Base-by-base conservation (phyloP, 805 yeast genomes). In the Wickerhamomyces ciferrii region DNA sequence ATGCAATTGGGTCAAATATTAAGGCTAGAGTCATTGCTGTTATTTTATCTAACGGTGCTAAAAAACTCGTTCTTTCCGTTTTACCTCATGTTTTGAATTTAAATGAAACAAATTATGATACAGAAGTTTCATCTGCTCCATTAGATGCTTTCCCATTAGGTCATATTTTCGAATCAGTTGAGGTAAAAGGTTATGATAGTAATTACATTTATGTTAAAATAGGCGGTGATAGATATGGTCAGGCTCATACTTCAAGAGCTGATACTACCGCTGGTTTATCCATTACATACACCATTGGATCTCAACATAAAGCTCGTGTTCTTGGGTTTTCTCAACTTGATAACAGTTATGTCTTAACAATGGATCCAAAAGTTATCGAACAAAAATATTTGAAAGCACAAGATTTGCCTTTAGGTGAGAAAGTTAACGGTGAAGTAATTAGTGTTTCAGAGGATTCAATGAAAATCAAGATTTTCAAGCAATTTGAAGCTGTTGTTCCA, bases 121-220 rank as follows among this genome's bases (percentile, higher is more conserved):
- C 54, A 6, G 58, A 52, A 17, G 59, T 58, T 2, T 55, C 57
- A 18, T 58, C 68, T 4, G 64, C 71, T 21, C 76, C 78, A 17
- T 57, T 81, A 42, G 83, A 79, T 43, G 84, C 91, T 0, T 84
- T 86, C 68, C 89, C 94, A 24, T 63, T 83, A 38, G 98, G 99
- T n/a, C 82, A 83, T 52, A 47, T 61, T 14, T 51, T 72, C n/a
- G 84, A 81, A 1, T 66, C 66, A 2, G 86, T 81, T 34, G 76
- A 75, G 25, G 75, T 90, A 24, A 68, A 74, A 43, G 87, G 86
- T 34, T 69, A 74, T 44, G 89, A 83, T 57, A 56, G 75, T 2
- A 69, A 73, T 44, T 84, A 76, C 56, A 60, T 84, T 29, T 80
- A 74, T 51, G 78, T 81, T 15, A 74, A 78, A 21, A 61, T 87